Conservation (phyloP, 2,329 filamentous ascomycete genomes). For the Fusarium cicatricum region DNA sequence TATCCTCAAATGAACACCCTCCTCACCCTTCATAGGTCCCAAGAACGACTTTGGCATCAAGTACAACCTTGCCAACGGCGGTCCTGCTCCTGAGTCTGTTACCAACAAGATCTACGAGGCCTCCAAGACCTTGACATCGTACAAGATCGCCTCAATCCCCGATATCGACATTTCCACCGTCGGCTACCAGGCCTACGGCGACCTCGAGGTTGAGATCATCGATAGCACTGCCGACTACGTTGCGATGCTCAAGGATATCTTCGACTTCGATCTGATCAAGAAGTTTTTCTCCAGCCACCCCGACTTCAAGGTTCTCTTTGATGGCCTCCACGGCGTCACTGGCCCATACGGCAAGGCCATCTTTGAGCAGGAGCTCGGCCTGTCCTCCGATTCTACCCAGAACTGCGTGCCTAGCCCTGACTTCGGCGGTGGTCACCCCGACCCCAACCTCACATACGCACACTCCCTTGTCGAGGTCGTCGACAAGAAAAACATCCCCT, state of each 20-base stretch:
- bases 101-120: constrained; percentile 98
- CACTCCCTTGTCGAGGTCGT: constrained; percentile 94
- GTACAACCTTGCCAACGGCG: constrained; percentile 97
- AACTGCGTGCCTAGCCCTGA: constrained; percentile 93
- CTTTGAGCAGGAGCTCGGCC: constrained; percentile 91
- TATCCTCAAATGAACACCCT: neutral
- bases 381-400: constrained; percentile 78
- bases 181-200: constrained; percentile 83
- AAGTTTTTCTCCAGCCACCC: constrained; percentile 86
- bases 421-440: constrained; percentile 96
- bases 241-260: constrained; percentile 96
- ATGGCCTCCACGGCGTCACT: constrained; percentile 93
- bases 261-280: constrained; percentile 96
- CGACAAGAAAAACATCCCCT: constrained; percentile 90
- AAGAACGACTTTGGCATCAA: constrained; percentile 99
- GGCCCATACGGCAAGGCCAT: constrained; percentile 95
- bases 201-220: constrained; percentile 92
- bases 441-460: constrained; percentile 97
- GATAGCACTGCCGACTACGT: constrained; percentile 94
- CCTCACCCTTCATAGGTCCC: constrained; percentile 66
- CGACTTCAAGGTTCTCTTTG: constrained; percentile 97
- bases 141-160: constrained; percentile 89
- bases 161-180: constrained; percentile 85
- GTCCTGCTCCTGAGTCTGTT: constrained; percentile 92
- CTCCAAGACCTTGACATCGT: constrained; percentile 88